These are phyloP conservation scores for Vanilla planifolia DNA, from an alignment of 106 monocot species.

Conservation along the genomic window DNA sequence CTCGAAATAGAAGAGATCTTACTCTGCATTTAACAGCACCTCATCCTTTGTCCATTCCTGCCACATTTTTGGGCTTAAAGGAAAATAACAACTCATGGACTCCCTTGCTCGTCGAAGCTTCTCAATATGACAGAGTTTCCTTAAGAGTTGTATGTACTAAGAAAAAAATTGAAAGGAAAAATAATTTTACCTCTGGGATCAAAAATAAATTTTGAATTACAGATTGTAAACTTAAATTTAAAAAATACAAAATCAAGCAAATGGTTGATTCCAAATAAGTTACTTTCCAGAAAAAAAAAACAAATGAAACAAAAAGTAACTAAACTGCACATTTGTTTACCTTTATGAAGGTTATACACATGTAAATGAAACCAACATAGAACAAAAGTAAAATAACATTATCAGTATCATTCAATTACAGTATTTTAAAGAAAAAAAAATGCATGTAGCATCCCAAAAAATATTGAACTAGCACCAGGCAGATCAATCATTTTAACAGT, in stretches of 20 bases:
- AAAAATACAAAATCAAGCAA: too few relatives aligned
- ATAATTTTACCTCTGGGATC: too few relatives aligned
- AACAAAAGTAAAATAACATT: background rate
- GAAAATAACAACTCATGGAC: constrained; percentile 66
- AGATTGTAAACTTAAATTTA: background rate
- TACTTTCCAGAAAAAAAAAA: background rate
- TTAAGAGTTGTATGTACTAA: constrained; percentile 71
- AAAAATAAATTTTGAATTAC: background rate
- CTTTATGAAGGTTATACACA: background rate
- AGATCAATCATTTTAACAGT: background rate
- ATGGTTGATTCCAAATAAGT: too few relatives aligned
- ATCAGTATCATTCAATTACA: background rate
- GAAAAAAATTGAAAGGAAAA: constrained; percentile 4
- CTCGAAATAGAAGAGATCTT: constrained; percentile 3
- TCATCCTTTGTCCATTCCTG: constrained; percentile 88
- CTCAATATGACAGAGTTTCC: constrained; percentile 66
- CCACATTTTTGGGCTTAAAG: constrained; percentile 82
- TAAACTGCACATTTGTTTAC: background rate
- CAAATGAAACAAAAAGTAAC: background rate
- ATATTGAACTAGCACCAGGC: background rate
- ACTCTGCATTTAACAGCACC: constrained; percentile 45
- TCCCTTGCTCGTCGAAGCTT: constrained; percentile 72
- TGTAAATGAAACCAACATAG: background rate
- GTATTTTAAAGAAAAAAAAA: background rate
- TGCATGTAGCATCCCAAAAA: background rate